phyloP scores from a whole-genome alignment of 176 grass and related monocot genomes.

The Dactylis glomerata region DNA sequence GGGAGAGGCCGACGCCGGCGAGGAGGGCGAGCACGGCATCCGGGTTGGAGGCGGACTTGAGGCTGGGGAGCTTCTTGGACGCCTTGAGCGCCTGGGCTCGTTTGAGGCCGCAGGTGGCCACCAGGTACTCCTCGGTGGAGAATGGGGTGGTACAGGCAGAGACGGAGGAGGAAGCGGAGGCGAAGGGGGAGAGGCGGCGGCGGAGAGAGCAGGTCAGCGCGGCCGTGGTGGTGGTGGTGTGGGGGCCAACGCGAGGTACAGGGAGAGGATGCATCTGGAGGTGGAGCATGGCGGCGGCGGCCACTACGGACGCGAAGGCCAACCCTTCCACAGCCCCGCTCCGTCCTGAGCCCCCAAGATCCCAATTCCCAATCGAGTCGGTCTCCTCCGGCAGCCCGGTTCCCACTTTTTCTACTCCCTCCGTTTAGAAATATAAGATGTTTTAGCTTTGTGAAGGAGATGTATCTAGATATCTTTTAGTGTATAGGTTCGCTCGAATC shows the following conservation, averaged over 20 bases:
- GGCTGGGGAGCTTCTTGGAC: constrained; percentile 8
- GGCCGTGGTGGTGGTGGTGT: not conserved
- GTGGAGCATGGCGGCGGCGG: constrained; percentile 6
- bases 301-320: too few relatives aligned
- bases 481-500: too few relatives aligned
- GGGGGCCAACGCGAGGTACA: not conserved
- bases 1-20: constrained; percentile 6
- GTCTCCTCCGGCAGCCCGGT: too few relatives aligned
- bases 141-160: not conserved
- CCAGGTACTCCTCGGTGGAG: constrained; percentile 1
- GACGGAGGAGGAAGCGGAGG: too few relatives aligned
- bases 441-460: too few relatives aligned
- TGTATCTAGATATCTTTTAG: too few relatives aligned
- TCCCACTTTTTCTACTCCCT: too few relatives aligned
- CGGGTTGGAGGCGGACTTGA: constrained; percentile 20
- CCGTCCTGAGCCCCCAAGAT: too few relatives aligned
- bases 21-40: constrained; percentile 15
- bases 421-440: too few relatives aligned
- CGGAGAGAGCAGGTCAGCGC: not conserved
- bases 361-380: too few relatives aligned
- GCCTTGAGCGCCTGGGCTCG: constrained; percentile 14
- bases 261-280: not conserved
- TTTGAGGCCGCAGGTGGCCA: constrained; percentile 1
- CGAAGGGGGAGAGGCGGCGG: not conserved
- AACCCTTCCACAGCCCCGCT: too few relatives aligned